These are phyloP conservation scores for Paramecium pentaurelia DNA, from an alignment of 73 alveolate species.

Conservation along the genomic window DNA sequence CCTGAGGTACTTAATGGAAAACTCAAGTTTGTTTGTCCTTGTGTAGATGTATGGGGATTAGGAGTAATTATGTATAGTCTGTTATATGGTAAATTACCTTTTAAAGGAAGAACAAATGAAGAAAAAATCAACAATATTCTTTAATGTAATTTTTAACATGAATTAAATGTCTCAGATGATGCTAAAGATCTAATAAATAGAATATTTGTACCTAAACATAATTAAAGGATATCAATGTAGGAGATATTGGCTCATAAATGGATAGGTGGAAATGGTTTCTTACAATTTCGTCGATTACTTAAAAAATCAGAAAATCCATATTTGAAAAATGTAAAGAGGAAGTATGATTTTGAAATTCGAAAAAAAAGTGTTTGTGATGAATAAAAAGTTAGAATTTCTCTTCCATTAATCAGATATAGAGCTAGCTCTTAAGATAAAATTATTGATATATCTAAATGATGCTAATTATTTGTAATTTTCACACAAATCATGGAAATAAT, in stretches of 20 bases:
- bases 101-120: slow-evolving; percentile 65
- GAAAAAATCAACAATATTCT: slow-evolving; percentile 14
- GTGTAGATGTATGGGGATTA: slow-evolving; percentile 83
- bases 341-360: background rate
- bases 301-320: background rate
- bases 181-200: background rate
- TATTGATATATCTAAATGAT: background rate
- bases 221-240: background rate
- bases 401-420: background rate
- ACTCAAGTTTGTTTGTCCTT: slow-evolving; percentile 56
- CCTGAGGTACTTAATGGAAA: slow-evolving; percentile 75
- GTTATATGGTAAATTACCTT: slow-evolving; percentile 77
- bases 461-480: background rate
- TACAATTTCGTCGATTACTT: background rate
- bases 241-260: background rate
- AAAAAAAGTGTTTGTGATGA: background rate
- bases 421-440: background rate
- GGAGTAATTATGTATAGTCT: slow-evolving; percentile 71
- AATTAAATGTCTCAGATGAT: background rate
- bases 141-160: background rate
- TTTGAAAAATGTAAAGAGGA: background rate
- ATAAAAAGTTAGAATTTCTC: background rate
- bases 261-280: background rate
- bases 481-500: no score
- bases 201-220: slow-evolving; percentile 14